Conservation (phyloP, 495 filamentous ascomycete species). For the Tirmania nivea region DNA sequence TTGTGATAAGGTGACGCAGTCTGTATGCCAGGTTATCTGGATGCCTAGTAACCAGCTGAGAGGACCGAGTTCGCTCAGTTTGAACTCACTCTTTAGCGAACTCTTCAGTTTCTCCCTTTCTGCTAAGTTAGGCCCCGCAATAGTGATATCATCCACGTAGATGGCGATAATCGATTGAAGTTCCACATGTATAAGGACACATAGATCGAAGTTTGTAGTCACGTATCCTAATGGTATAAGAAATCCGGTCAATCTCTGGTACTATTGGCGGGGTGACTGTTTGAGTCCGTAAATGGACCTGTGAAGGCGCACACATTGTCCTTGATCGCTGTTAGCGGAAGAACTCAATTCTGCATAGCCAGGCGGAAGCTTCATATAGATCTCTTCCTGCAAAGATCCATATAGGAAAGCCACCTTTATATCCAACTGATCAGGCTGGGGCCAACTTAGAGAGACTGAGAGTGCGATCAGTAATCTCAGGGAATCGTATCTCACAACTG, state of each 20-base stretch:
- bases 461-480: slow-evolving; percentile 5
- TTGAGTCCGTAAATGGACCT: slow-evolving; percentile 10
- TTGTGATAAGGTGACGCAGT: background rate
- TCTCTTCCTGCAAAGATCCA: background rate
- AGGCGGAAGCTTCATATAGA: slow-evolving; percentile 8
- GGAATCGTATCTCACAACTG: slow-evolving; percentile 4
- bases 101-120: background rate
- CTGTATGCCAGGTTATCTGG: background rate
- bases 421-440: slow-evolving; percentile 3
- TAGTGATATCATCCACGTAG: background rate
- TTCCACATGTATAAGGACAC: background rate
- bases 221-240: background rate
- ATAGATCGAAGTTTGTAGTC: slow-evolving; percentile 1
- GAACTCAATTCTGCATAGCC: background rate
- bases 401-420: slow-evolving; percentile 7
- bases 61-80: background rate
- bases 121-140: background rate
- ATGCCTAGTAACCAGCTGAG: background rate
- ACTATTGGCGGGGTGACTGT: slow-evolving; percentile 8
- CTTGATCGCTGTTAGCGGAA: background rate
- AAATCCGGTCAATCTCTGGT: slow-evolving; percentile 1
- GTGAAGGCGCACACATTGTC: background rate
- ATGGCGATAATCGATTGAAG: background rate
- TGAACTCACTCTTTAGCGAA: background rate
- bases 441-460: background rate